These are phyloP conservation scores for Fusarium incarnatum DNA, from an alignment of 2,329 filamentous ascomycete genomes.

Conservation along the genomic window DNA sequence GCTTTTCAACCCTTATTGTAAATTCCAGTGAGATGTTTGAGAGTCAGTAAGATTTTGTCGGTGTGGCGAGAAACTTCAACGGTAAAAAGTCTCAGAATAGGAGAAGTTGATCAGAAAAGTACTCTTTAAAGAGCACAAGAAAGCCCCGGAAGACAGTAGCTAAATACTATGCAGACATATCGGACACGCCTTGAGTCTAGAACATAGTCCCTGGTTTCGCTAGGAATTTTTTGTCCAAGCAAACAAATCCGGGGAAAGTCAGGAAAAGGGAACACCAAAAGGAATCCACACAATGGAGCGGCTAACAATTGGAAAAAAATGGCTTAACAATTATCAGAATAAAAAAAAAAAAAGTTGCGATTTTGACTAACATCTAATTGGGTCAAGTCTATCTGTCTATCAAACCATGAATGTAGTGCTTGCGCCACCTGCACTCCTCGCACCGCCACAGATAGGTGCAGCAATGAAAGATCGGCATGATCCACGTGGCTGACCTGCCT, in stretches of 20 bases:
- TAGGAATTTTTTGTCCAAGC: constrained; percentile 5
- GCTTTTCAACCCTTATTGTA: neutral
- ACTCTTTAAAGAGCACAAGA: constrained; percentile 28
- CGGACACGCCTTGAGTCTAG: constrained; percentile 20
- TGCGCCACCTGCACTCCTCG: constrained; percentile 20
- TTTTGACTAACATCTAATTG: constrained; percentile 28
- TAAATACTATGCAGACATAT: constrained; percentile 28
- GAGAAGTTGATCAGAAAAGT: constrained; percentile 5
- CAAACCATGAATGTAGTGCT: neutral
- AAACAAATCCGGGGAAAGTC: constrained; percentile 23
- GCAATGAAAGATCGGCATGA: constrained; percentile 24
- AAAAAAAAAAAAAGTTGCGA: constrained; percentile 9
- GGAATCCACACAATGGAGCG: constrained; percentile 22
- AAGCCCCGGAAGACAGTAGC: neutral
- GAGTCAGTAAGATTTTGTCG: constrained; percentile 5
- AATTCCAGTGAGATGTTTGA: neutral
- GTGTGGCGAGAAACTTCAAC: constrained; percentile 23
- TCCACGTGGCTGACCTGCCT: constrained; percentile 32
- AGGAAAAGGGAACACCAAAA: neutral
- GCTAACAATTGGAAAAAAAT: constrained; percentile 11
- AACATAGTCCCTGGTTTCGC: constrained; percentile 20
- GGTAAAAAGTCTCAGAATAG: neutral
- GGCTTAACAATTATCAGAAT: constrained; percentile 6
- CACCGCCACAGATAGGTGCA: constrained; percentile 20
- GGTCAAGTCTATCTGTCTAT: constrained; percentile 18